Percentiles rank a stretch among this genome's conserved stretches.
Evolutionary conservation across 192 early-diverging fungal species (phyloP).

Genomic region (Umbelopsis sp.): DNA sequence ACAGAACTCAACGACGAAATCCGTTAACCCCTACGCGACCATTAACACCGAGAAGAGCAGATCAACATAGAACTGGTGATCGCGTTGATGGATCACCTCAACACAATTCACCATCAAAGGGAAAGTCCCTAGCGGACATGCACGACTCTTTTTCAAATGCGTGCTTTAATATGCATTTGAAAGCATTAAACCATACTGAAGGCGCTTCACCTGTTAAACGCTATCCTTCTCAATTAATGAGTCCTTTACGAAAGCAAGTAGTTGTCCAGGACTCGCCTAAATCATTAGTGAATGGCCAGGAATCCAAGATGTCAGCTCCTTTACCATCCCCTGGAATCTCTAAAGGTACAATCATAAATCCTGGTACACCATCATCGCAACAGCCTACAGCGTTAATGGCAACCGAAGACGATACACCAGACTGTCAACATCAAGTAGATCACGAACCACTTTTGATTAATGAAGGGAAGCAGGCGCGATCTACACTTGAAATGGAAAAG

Average conservation of each 20-base stretch:
- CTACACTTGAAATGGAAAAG: background rate
- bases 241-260: background rate
- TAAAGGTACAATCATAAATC: background rate
- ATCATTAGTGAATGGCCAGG: background rate
- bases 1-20: background rate
- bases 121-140: background rate
- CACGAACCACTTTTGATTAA: too few species aligned
- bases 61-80: background rate
- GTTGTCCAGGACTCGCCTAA: background rate
- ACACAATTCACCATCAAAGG: background rate
- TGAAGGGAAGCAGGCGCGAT: background rate
- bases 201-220: background rate
- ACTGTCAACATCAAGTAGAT: background rate
- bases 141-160: background rate
- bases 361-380: conserved; percentile 11
- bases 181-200: background rate
- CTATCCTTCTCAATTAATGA: conserved; percentile 1
- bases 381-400: background rate
- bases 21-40: background rate
- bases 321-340: background rate
- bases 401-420: background rate
- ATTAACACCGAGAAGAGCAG: background rate
- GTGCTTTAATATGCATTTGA: conserved; percentile 12
- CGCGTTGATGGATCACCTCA: background rate
- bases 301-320: background rate